phyloP scores from a whole-genome alignment of 202 grass and related monocot genomes.

The Zoysia matrella region DNA sequence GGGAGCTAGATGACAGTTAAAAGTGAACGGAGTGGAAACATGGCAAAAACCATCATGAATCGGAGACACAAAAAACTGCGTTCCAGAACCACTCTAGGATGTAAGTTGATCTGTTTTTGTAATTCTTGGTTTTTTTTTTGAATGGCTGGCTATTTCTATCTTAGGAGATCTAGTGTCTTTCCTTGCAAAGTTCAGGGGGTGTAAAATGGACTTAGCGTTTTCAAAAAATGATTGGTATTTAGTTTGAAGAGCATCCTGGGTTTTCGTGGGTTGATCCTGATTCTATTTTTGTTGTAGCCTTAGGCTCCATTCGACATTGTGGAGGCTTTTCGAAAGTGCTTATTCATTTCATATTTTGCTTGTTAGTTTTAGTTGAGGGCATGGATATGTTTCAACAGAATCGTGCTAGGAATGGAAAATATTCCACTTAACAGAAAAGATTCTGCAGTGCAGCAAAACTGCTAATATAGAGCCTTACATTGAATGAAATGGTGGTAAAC shows the following conservation, averaged over 20 bases:
- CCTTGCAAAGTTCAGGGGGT: background rate
- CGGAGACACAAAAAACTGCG: background rate
- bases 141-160: background rate
- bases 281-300: background rate
- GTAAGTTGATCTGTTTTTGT: background rate
- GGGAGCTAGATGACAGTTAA: too few species aligned
- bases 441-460: too few species aligned
- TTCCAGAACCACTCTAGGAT: background rate
- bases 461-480: background rate
- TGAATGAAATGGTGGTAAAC: background rate
- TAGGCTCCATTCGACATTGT: too few species aligned
- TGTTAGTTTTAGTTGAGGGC: too few species aligned
- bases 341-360: too few species aligned
- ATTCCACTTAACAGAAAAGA: too few species aligned
- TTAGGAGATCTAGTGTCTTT: background rate
- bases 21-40: background rate
- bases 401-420: too few species aligned
- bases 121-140: too few species aligned
- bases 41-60: background rate
- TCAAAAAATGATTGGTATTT: background rate
- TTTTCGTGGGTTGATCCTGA: background rate
- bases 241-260: background rate
- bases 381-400: too few species aligned
- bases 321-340: too few species aligned
- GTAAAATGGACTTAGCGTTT: background rate